Evolutionary conservation across 1,284 basidiomycete species (phyloP), one percentile per base, ranked within the genome.

Genomic region (Rhodotorula sp.): DNA sequence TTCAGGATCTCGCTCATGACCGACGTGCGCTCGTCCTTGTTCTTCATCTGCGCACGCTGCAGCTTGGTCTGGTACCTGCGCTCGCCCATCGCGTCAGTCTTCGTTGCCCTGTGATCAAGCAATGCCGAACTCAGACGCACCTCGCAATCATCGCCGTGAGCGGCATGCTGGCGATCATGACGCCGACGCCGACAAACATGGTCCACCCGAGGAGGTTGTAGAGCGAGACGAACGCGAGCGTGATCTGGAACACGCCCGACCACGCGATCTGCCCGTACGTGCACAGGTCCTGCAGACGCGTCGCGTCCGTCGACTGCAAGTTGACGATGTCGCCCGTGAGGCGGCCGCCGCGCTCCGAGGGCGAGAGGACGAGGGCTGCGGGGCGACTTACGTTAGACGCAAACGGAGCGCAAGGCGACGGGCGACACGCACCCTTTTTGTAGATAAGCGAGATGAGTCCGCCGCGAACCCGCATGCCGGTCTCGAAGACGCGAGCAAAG

Each of bases 291-390:
- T 93, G 92, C 61, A 98, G 84, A 46, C 93, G 85, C 23, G 89
- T 90, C 0, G 93, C 89, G 65, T 83, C 82, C 27, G 78, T 92
- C 88, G 46, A 96, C 91, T 96, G 95, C 44, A 97, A 82, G 80
- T 97, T 97, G 76, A 97, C 92, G 62, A 97, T 93, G 79, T 97
- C 93, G 7, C 95, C 95, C 0, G 91, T 89, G 0, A 91, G 87
- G 50, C 91, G 87, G 19, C 83, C 78, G 9, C 85, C 85, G 7
- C 90, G 87, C 78, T 92, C 93, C 70, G 93, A 90, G 76, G 90
- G 93, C 13, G 91, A 92, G 27, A 97, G 86, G 1, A 91, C 85
- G 27, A 98, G 85, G 0, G 92, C 89, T 85, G 63, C 79, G 77
- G 1, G 86, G 86, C 8, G 23, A 5, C 17, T 0, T 10, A 12